Evolutionary conservation across 305 asterid species (phyloP).

Genomic region (Ajuga reptans): DNA sequence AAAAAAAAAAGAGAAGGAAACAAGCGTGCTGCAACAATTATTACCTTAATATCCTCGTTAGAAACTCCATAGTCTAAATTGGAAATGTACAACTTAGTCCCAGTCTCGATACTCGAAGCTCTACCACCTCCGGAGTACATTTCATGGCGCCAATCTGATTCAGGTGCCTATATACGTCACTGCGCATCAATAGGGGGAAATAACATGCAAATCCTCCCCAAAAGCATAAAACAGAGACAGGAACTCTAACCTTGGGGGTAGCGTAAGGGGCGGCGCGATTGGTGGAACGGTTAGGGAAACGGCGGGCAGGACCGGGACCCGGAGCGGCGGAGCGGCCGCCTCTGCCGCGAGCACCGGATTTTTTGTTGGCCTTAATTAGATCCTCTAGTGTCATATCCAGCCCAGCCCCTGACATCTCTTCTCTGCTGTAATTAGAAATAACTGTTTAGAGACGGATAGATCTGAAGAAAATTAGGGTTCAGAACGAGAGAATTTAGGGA

Average conservation of each 20-base stretch:
- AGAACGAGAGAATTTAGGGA: background rate
- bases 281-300: conserved; percentile 31
- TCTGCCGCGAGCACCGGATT: conserved; percentile 28
- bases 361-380: conserved; percentile 53
- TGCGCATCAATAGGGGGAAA: background rate
- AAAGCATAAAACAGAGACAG: background rate
- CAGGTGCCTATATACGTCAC: conserved; percentile 42
- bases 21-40: too few species aligned
- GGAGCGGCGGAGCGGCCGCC: conserved; percentile 27
- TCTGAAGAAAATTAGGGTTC: conserved; percentile 9
- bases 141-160: conserved; percentile 46
- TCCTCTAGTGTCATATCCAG: conserved; percentile 57
- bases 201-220: background rate
- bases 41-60: conserved; percentile 50
- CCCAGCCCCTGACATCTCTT: conserved; percentile 53
- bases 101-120: conserved; percentile 46
- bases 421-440: background rate
- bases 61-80: conserved; percentile 56
- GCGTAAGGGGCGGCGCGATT: conserved; percentile 38
- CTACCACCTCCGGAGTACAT: conserved; percentile 36
- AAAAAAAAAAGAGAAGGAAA: too few species aligned
- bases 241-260: conserved; percentile 34
- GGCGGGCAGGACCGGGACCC: conserved; percentile 30
- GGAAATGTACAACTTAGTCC: conserved; percentile 53
- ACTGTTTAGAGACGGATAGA: background rate